A percentile compares a stretch with the other conserved stretches of the same genome.
Conservation (phyloP, 2,329 filamentous ascomycete species). For the Tolypocladium sp. region DNA sequence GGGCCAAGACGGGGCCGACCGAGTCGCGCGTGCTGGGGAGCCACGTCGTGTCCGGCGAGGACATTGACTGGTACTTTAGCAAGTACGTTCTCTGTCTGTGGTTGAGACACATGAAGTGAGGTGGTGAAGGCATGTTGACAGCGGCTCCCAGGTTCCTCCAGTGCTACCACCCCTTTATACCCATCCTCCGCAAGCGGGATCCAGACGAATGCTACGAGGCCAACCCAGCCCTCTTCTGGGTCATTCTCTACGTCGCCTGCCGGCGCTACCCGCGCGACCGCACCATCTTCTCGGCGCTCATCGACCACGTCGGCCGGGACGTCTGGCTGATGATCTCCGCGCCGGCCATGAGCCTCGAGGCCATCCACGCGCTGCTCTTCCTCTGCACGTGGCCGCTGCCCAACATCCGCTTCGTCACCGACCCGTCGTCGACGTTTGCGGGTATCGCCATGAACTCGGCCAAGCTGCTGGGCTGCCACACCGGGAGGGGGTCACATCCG, state of each 20-base stretch:
- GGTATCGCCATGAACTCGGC: slow-evolving; percentile 37
- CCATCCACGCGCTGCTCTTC: slow-evolving; percentile 42
- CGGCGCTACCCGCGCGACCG: slow-evolving; percentile 38
- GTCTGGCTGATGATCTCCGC: slow-evolving; percentile 33
- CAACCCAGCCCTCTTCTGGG: slow-evolving; percentile 43
- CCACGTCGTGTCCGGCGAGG: slow-evolving; percentile 39
- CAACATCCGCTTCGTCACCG: slow-evolving; percentile 39
- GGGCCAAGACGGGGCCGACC: slow-evolving; percentile 16
- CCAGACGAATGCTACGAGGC: slow-evolving; percentile 41
- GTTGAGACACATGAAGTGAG: neutral
- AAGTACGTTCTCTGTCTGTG: slow-evolving; percentile 22
- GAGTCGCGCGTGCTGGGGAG: slow-evolving; percentile 36
- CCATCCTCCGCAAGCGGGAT: slow-evolving; percentile 37
- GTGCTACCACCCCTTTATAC: slow-evolving; percentile 42
- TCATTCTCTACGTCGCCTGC: slow-evolving; percentile 39
- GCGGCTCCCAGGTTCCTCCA: slow-evolving; percentile 34
- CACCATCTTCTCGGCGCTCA: slow-evolving; percentile 31
- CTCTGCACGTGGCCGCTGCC: slow-evolving; percentile 43
- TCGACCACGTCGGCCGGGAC: slow-evolving; percentile 36
- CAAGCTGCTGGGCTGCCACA: slow-evolving; percentile 41
- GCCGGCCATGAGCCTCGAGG: slow-evolving; percentile 34
- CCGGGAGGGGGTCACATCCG: slow-evolving; percentile 39
- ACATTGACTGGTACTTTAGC: slow-evolving; percentile 47
- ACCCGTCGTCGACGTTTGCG: slow-evolving; percentile 39
- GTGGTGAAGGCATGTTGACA: neutral